Conservation (phyloP, 768 basidiomycete genomes). For the Lentinula detonsa region DNA sequence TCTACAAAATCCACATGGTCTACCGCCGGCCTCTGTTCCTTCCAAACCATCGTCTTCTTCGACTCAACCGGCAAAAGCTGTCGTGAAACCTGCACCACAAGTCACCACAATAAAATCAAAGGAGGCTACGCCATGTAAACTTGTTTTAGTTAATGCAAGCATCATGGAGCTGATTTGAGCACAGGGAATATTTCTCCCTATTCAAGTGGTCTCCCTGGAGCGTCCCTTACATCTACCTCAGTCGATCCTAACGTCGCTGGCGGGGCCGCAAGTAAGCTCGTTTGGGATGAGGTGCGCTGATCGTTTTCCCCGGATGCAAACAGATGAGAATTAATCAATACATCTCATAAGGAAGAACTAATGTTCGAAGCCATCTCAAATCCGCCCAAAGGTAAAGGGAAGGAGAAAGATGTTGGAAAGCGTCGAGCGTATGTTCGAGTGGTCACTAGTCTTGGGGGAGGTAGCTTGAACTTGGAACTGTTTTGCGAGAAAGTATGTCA, state of each 20-base stretch:
- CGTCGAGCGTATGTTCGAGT: slow-evolving; percentile 94
- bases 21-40: slow-evolving; percentile 50
- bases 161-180: neutral
- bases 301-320: neutral
- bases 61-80: slow-evolving; percentile 22
- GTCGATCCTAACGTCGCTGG: slow-evolving; percentile 62
- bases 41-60: slow-evolving; percentile 22
- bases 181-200: slow-evolving; percentile 90
- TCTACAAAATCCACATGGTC: slow-evolving; percentile 84
- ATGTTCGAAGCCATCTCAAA: slow-evolving; percentile 95
- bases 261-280: slow-evolving; percentile 59
- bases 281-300: slow-evolving; percentile 84
- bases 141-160: neutral
- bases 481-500: slow-evolving; percentile 76
- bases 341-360: slow-evolving; percentile 66
- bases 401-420: slow-evolving; percentile 90
- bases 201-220: slow-evolving; percentile 84
- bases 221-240: slow-evolving; percentile 90
- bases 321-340: neutral
- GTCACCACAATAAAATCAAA: slow-evolving; percentile 39
- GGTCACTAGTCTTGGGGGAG: slow-evolving; percentile 85
- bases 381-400: slow-evolving; percentile 77
- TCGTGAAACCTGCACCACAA: slow-evolving; percentile 26
- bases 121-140: slow-evolving; percentile 61
- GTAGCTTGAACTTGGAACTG: slow-evolving; percentile 76